Evolutionary conservation across 345 rosid genomes (phyloP).

Genomic region (Raphanus raphanistrum): DNA sequence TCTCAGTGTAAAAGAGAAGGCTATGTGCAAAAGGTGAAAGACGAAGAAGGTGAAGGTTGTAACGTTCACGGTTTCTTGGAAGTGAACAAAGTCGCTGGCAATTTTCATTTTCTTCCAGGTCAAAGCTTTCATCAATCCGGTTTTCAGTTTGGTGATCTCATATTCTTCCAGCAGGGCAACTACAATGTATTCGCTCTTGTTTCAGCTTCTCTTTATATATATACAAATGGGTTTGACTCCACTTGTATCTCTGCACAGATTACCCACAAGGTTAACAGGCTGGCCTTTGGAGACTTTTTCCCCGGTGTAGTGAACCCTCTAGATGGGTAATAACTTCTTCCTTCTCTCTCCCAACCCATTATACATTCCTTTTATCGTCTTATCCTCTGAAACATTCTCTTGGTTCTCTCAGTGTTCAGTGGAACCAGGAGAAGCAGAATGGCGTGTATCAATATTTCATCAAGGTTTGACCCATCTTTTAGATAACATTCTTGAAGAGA

Average conservation of each 20-base stretch:
- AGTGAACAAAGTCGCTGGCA: not conserved
- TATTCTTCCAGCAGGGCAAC: not conserved
- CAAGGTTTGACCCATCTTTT: slow-evolving; percentile 49
- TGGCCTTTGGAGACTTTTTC: not conserved
- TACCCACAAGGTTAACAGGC: not conserved
- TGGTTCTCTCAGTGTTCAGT: slow-evolving; percentile 47
- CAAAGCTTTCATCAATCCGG: not conserved
- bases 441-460: slow-evolving; percentile 86
- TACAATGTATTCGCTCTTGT: not conserved
- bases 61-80: not conserved
- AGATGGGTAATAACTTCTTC: not conserved
- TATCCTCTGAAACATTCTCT: not conserved
- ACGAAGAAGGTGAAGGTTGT: not conserved
- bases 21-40: not conserved
- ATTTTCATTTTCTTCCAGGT: not conserved
- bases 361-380: not conserved
- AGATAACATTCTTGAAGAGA: not conserved
- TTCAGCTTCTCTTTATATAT: not conserved
- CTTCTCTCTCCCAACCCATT: not conserved
- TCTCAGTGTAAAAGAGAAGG: not conserved
- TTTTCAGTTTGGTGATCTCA: not conserved
- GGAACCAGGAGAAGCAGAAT: slow-evolving; percentile 63
- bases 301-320: not conserved
- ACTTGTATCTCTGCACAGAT: not conserved
- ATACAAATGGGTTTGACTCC: not conserved